Evolutionary conservation across 2,329 filamentous ascomycete species (phyloP), one percentile per base, ranked within the genome.

Genomic region (Alternaria incomplexa): DNA sequence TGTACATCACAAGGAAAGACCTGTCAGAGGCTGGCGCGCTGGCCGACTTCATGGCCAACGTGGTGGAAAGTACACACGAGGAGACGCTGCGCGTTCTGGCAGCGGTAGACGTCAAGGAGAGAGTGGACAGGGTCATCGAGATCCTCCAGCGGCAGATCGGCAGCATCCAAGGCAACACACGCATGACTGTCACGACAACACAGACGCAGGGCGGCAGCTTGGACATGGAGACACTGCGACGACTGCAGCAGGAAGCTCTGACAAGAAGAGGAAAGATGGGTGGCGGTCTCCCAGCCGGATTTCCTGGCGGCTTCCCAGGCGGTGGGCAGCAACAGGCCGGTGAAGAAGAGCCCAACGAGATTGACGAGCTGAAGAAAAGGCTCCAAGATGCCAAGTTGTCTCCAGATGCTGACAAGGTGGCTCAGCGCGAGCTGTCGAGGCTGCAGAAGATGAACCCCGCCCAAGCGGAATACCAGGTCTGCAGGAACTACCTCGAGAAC

Each of bases 21-120:
- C 79, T 96, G 54, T 85, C 88, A 45, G 93, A 98, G 70, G 94
- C 94, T 1, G 95, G 95, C 3, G 83, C 89, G 9, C 85, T 99
- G 10, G 95, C 96, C 7, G 96, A 99, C 78, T 98, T 98, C 78
- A 97, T 99, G 93, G 91, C 93, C 43, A 97, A 97, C 76, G 87
- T 98, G 23, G 88, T 97, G 3, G 93, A 97, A 66, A 90, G 91
- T 54, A 91, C 89, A 10, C 91, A 96, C 67, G 93, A 97, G 78
- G 96, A 99, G 77, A 97, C 97, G 80, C 85, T 99, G 57, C 89
- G 92, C 59, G 88, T 99, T 15, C 84, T 99, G 36, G 88, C 93
- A n/a, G 89, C 93, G 1, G 81, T 96, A 6, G 89, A 94, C 72
- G 85, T 96, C 50, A 91, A 92, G 70, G 88, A 91, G 50, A 87